Evolutionary conservation across 2,329 filamentous ascomycete species (phyloP).

Genomic region (Aureobasidium sp.): DNA sequence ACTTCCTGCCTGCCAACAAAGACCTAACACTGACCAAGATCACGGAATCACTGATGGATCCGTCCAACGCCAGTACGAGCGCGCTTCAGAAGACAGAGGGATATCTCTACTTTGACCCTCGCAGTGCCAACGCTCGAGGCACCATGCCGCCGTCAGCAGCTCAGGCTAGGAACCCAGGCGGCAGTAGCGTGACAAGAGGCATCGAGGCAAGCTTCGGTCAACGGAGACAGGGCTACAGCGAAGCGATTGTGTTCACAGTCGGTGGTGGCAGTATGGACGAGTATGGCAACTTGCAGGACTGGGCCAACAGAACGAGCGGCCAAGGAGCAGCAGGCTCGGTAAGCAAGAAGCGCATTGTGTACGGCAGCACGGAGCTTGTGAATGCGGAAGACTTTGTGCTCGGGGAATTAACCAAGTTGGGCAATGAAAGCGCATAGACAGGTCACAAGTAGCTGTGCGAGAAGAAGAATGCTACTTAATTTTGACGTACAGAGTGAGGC

Average conservation of each 20-base stretch:
- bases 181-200: constrained; percentile 40
- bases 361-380: constrained; percentile 78
- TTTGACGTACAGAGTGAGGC: background rate
- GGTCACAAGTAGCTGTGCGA: background rate
- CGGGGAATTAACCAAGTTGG: constrained; percentile 51
- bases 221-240: constrained; percentile 48
- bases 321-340: constrained; percentile 45
- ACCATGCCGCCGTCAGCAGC: constrained; percentile 75
- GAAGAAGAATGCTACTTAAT: background rate
- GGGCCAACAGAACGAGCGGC: constrained; percentile 71
- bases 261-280: constrained; percentile 98
- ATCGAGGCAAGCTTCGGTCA: constrained; percentile 85
- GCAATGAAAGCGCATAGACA: constrained; percentile 44
- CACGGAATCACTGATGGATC: constrained; percentile 97
- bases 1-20: constrained; percentile 92
- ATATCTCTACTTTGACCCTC: constrained; percentile 95
- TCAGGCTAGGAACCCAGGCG: constrained; percentile 35
- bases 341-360: constrained; percentile 74
- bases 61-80: constrained; percentile 76
- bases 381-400: constrained; percentile 56
- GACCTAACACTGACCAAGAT: constrained; percentile 97
- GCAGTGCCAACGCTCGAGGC: constrained; percentile 85
- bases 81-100: constrained; percentile 94
- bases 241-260: constrained; percentile 36
- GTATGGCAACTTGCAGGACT: constrained; percentile 95